Conservation (phyloP, 2,329 filamentous ascomycete species). For the Fusarium sp. region DNA sequence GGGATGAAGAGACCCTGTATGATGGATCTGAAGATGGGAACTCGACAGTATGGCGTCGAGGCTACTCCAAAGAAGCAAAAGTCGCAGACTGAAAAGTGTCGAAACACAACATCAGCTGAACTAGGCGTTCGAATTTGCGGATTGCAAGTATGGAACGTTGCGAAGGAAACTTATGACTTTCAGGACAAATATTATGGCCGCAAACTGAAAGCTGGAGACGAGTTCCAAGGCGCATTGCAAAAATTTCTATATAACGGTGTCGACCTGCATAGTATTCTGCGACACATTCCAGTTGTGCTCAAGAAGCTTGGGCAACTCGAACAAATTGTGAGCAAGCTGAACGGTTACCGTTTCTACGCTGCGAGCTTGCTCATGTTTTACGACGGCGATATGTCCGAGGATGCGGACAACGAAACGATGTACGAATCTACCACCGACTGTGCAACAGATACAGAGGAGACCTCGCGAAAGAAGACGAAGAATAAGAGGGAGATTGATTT, state of each 20-base stretch:
- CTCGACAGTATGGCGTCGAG: conserved; percentile 93
- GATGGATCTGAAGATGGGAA: conserved; percentile 98
- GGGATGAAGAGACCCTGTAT: conserved; percentile 98
- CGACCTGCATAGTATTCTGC: conserved; percentile 78
- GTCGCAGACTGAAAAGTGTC: conserved; percentile 92
- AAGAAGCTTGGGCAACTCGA: conserved; percentile 86
- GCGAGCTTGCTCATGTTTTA: conserved; percentile 96
- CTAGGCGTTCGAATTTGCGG: conserved; percentile 94
- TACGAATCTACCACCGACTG: conserved; percentile 67
- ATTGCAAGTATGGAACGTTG: conserved; percentile 93
- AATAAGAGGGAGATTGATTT: conserved; percentile 77
- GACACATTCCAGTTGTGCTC: conserved; percentile 87
- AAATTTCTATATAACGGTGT: conserved; percentile 92
- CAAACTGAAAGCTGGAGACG: conserved; percentile 81
- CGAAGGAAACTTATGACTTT: conserved; percentile 86
- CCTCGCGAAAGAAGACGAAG: conserved; percentile 55
- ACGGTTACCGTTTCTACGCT: conserved; percentile 93
- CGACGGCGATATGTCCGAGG: conserved; percentile 76
- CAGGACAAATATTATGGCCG: conserved; percentile 98
- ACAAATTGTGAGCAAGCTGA: conserved; percentile 78
- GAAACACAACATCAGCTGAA: conserved; percentile 87
- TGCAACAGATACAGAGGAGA: conserved; percentile 65
- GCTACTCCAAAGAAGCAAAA: conserved; percentile 90
- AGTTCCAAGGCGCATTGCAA: conserved; percentile 88
- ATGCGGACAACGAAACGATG: conserved; percentile 58